Evolutionary conservation across 495 filamentous ascomycete genomes (phyloP).

Genomic region (Podospora bellae-mahoneyi): DNA sequence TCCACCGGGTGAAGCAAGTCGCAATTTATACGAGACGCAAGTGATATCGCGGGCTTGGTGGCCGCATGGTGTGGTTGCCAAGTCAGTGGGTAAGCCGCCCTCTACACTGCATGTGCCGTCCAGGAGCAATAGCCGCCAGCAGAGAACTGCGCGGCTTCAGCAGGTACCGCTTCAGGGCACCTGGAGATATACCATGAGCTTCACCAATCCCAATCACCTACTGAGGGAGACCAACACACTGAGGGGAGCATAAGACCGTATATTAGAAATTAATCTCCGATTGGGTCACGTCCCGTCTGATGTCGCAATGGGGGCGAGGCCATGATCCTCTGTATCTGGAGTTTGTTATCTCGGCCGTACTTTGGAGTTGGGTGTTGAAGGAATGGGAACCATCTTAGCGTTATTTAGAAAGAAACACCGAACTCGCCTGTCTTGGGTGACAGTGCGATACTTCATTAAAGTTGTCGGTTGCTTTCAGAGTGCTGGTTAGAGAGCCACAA

Average conservation of each 20-base stretch:
- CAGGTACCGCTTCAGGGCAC: not conserved
- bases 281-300: slow-evolving; percentile 7
- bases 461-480: not conserved
- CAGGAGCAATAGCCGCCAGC: not conserved
- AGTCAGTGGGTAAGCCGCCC: not conserved
- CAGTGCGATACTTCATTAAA: not conserved
- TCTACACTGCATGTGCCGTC: not conserved
- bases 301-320: slow-evolving; percentile 10
- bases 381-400: not conserved
- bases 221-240: not conserved
- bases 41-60: not conserved
- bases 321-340: not conserved
- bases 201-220: not conserved
- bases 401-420: not conserved
- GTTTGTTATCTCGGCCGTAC: slow-evolving; percentile 5
- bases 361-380: not conserved
- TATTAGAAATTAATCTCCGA: slow-evolving; percentile 18
- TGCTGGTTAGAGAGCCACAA: too few relatives aligned
- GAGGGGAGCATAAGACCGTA: slow-evolving; percentile 7
- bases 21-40: slow-evolving; percentile 4
- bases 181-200: not conserved
- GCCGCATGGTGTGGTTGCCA: slow-evolving; percentile 1
- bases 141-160: not conserved
- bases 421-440: not conserved
- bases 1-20: not conserved